These are phyloP conservation scores for Tulasnella calospora DNA, from an alignment of 768 basidiomycete genomes.

Conservation along the genomic window DNA sequence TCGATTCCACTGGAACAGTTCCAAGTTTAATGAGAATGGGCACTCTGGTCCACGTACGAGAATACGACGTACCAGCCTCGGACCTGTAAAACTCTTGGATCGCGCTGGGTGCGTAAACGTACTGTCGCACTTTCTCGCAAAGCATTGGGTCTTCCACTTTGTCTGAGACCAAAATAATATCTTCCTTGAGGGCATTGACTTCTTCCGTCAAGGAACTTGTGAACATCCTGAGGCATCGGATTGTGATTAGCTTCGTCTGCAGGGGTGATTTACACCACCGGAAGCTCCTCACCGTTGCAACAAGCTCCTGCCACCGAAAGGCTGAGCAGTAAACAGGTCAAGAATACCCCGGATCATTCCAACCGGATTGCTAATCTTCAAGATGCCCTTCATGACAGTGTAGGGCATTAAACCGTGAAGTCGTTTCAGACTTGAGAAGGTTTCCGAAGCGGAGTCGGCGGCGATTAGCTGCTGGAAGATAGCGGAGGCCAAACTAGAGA, in stretches of 20 bases:
- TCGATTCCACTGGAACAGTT: slow-evolving; percentile 49
- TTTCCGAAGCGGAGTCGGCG: slow-evolving; percentile 85
- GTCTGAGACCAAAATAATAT: slow-evolving; percentile 79
- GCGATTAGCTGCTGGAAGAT: slow-evolving; percentile 94
- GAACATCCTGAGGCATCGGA: slow-evolving; percentile 67
- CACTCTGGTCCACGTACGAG: too few species aligned
- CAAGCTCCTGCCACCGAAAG: slow-evolving; percentile 89
- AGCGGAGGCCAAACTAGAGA: slow-evolving; percentile 79
- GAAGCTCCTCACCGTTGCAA: slow-evolving; percentile 63
- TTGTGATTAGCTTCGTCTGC: neutral
- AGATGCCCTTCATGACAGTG: slow-evolving; percentile 85
- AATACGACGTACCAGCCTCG: slow-evolving; percentile 63
- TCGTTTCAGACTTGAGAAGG: slow-evolving; percentile 80
- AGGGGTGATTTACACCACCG: neutral
- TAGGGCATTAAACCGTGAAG: slow-evolving; percentile 98
- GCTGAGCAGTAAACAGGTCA: slow-evolving; percentile 93
- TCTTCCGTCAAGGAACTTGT: slow-evolving; percentile 88
- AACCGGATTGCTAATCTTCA: slow-evolving; percentile 92
- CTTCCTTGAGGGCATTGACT: slow-evolving; percentile 73
- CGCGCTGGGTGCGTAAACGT: slow-evolving; percentile 81
- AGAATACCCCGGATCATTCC: slow-evolving; percentile 89
- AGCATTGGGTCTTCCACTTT: slow-evolving; percentile 85
- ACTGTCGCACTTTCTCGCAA: slow-evolving; percentile 81
- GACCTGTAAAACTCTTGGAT: slow-evolving; percentile 76
- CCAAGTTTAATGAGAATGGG: neutral